Percentiles rank a stretch among this genome's conserved stretches.
These are phyloP conservation scores for Mucor plumbeus DNA, from an alignment of 371 early-diverging fungal genomes.

Conservation along the genomic window DNA sequence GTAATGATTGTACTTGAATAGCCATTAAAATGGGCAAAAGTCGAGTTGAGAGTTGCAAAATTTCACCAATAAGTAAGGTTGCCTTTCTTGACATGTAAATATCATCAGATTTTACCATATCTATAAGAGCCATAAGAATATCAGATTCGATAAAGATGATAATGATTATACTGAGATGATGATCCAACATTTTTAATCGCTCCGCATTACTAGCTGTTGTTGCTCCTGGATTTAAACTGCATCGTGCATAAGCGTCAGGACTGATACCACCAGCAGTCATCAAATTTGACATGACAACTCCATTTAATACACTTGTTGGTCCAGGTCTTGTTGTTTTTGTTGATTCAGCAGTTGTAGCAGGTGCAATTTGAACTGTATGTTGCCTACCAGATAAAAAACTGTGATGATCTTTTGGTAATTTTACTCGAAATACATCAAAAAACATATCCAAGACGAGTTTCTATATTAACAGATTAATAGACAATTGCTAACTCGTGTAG, in stretches of 20 bases:
- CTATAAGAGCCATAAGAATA: conserved; percentile 70
- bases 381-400: conserved; percentile 58
- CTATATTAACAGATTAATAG: conserved; percentile 32
- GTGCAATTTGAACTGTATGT: conserved; percentile 51
- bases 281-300: conserved; percentile 31
- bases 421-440: conserved; percentile 77
- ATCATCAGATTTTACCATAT: conserved; percentile 60
- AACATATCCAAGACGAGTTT: conserved; percentile 79
- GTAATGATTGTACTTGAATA: conserved; percentile 70
- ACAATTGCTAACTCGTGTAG: too few relatives aligned
- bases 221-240: conserved; percentile 16
- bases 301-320: conserved; percentile 24
- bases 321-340: conserved; percentile 21
- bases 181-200: conserved; percentile 69
- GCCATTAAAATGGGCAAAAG: conserved; percentile 68
- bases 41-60: conserved; percentile 74
- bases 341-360: conserved; percentile 22
- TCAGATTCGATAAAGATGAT: conserved; percentile 82
- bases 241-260: conserved; percentile 28
- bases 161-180: conserved; percentile 73
- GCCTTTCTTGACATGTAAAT: conserved; percentile 64
- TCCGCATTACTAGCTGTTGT: conserved; percentile 46
- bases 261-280: conserved; percentile 39
- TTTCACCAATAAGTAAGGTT: conserved; percentile 75
- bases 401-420: conserved; percentile 67